Evolutionary conservation across 2,329 filamentous ascomycete genomes (phyloP), one percentile per base, ranked within the genome.

Genomic region (Penicillium sp.): DNA sequence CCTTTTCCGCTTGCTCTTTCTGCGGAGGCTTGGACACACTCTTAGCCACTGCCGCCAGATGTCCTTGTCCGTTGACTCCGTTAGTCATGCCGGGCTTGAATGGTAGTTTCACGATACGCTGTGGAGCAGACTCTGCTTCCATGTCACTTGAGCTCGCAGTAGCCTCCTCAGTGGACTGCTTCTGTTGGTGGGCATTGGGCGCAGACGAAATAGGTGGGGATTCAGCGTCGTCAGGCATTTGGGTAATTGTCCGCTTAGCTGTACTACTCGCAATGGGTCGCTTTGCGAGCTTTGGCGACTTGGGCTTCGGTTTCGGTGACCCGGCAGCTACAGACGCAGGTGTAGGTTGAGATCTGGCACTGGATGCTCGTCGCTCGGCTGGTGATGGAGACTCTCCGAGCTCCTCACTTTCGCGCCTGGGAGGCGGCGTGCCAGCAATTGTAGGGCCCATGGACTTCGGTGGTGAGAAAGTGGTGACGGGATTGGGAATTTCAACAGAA

Each of bases 361-460:
- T 54, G 4, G 53, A 47, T 5, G 53, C 20, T 26, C 40, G 56
- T 34, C 32, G 50, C 7, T 38, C 29, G 7, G 48, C 40, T 10
- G 64, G 57, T 10, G 55, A 52, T 4, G 65, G 61, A 11, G 61
- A 69, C 13, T 58, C 65, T 5, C 68, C 66, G 5, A 70, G 56
- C 49, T 71, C 69, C 52, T 69, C 63, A n/a, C 67, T 70, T 35
- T 53, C 58, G 38, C 63, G 63, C 44, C 56, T 60, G 20, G 35
- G 49, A 5, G 58, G 45, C 29, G 63, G 62, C 10, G 67, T 66
- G 4, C 37, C 53, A 5, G 62, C 61, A 29, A 66, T 60, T 26
- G 56, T 61, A 18, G 13, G 40, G 2, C 34, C 22, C 9, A 14
- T 3, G 3, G 34, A 63, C 52, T n/a, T 57, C 48, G 24, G 16